Evolutionary conservation across 345 rosid species (phyloP), one percentile per base, ranked within the genome.

Genomic region (Arabidopsis arenosa): DNA sequence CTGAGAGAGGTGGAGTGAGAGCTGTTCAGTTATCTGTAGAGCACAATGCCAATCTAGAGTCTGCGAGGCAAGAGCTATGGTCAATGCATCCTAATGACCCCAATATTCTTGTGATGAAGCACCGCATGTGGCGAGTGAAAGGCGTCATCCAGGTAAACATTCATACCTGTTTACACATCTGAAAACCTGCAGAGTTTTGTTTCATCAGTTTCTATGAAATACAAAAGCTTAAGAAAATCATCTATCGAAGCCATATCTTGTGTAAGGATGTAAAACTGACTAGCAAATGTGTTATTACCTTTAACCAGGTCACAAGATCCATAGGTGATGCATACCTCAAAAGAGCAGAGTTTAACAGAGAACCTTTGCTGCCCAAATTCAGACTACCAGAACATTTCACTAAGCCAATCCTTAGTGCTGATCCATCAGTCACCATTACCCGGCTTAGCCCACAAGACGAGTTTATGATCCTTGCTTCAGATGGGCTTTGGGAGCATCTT

Each of bases 401-500:
- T 30, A 77, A 83, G 84, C 96, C 98, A 23, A 91, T 91, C 66
- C 83, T 93, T 12, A 85, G 76, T 15, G 74, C 94, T 1, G 91
- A 91, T 52, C 98, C 97, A 47, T 83, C 91, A 5, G 72, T 88
- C 30, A 77, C 74, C 18, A 84, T 83, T 21, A 91, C 85, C 37
- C 63, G 75, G 77, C 83, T 91, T 60, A 75, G 61, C 26, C 85
- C 85, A 7, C 86, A 86, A 66, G 98, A 93, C 56, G 89, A 79
- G 73, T 89, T 88, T 60, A 77, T 93, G 59, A 85, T 93, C 8
- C 87, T 91, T 68, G 98, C 91, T 74, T 93, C 97, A 6, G 96
- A 91, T 75, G 98, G 98, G 45, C 83, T 93, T 2, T 91, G 97
- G 97, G 98, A 93, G 83, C 94, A 90, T 63, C 84, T 89, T 62